A percentile compares a stretch with the other conserved stretches of the same genome.
Conservation (phyloP, 768 basidiomycete genomes). For the Suillus fuscotomentosus region DNA sequence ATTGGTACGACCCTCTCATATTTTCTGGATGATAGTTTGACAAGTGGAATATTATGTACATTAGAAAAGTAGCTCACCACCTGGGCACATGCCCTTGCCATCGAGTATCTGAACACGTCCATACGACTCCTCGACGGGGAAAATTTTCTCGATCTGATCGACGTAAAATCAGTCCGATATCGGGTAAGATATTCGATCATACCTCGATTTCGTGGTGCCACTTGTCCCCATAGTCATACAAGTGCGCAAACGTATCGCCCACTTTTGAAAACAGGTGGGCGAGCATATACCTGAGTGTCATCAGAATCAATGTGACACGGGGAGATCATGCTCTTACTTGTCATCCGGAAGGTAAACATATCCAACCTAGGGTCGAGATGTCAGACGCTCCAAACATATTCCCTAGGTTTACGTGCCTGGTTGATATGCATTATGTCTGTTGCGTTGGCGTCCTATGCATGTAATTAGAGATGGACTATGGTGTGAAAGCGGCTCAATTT, state of each 20-base stretch:
- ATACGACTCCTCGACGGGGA: slow-evolving; percentile 25
- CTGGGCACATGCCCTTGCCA: slow-evolving; percentile 28
- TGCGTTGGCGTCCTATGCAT: slow-evolving; percentile 17
- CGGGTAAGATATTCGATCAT: not conserved
- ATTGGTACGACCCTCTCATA: slow-evolving; percentile 22
- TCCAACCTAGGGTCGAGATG: slow-evolving; percentile 19
- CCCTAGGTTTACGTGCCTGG: slow-evolving; percentile 10
- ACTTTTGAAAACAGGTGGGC: slow-evolving; percentile 30
- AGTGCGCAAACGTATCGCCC: slow-evolving; percentile 29
- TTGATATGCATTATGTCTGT: slow-evolving; percentile 23
- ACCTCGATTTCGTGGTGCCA: slow-evolving; percentile 32
- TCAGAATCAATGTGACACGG: not conserved
- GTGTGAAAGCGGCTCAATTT: not conserved
- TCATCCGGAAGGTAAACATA: slow-evolving; percentile 30
- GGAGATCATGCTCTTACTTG: slow-evolving; percentile 7
- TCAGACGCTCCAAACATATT: not conserved
- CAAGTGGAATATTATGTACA: not conserved
- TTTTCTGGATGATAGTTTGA: slow-evolving; percentile 18
- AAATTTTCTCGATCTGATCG: slow-evolving; percentile 24
- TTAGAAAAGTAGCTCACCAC: slow-evolving; percentile 1
- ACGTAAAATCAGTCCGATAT: not conserved
- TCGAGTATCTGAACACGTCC: slow-evolving; percentile 28
- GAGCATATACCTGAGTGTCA: slow-evolving; percentile 17
- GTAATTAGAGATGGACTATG: not conserved
- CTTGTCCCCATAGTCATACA: slow-evolving; percentile 36